Conservation (phyloP, 1,284 basidiomycete species). For the Ustilago shanxiensis region DNA sequence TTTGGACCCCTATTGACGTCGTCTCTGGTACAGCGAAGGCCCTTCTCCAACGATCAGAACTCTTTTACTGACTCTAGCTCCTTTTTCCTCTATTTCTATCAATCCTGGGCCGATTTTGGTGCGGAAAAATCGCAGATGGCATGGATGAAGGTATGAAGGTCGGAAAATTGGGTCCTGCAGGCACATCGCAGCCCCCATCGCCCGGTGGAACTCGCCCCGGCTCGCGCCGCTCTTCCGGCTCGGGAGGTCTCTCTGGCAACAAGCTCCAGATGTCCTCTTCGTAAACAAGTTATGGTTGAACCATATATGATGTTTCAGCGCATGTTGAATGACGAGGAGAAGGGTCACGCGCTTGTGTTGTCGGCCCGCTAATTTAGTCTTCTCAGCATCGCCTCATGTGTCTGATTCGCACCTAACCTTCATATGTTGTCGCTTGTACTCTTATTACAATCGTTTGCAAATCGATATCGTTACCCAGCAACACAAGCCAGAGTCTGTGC, state of each 20-base stretch:
- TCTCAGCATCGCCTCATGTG: not conserved
- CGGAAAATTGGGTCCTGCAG: conserved; percentile 65
- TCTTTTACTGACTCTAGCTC: not conserved
- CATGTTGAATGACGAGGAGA: conserved; percentile 6
- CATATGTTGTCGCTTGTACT: conserved; percentile 15
- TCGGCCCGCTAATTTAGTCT: not conserved
- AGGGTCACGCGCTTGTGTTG: not conserved
- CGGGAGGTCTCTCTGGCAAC: conserved; percentile 62
- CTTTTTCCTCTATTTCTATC: not conserved
- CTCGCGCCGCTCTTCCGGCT: conserved; percentile 63
- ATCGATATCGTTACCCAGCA: conserved; percentile 10
- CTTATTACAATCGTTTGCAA: conserved; percentile 9
- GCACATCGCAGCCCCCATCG: conserved; percentile 65
- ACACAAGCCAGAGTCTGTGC: not conserved
- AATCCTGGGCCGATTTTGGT: too few relatives aligned
- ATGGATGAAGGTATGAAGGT: conserved; percentile 58
- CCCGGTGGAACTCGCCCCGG: conserved; percentile 59
- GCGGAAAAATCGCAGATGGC: too few relatives aligned
- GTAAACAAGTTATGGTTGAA: conserved; percentile 9
- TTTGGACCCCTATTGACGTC: too few relatives aligned
- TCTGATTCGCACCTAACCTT: not conserved
- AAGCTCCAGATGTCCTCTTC: conserved; percentile 63
- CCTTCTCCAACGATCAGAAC: too few relatives aligned
- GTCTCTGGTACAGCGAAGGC: too few relatives aligned
- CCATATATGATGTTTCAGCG: conserved; percentile 3